Base-by-base conservation (phyloP, 164 flowering plant genomes). In the Protea cynaroides region DNA sequence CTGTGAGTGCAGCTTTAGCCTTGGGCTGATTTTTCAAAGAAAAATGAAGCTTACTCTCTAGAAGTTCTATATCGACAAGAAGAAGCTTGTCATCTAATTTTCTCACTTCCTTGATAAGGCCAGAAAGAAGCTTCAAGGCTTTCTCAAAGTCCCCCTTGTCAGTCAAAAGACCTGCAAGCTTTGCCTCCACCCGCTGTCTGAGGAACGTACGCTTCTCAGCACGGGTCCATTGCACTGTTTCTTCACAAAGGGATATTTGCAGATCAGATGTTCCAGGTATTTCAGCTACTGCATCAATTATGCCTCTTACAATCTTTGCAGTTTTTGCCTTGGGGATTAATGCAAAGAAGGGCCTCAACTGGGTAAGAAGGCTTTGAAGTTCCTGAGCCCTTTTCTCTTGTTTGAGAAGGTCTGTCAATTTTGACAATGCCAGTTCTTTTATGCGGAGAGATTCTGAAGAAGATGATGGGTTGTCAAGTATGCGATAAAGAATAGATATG, bases 1-100 rank as follows among this genome's bases (percentile, higher is more conserved):
- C 89, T 3, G 86, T 84, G 29, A 84, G 77, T 58, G 85, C 80
- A 56, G 88, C 82, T 65, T 82, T 84, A 13, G 88, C 88, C 71
- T 84, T 84, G 3, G 82, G 86, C 17, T 76, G 79, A 57, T 82
- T 80, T 59, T 79, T 71, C 25, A 79, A 56, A 1, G 81, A 76
- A 58, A 81, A 81, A 46, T 81, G 82, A n/a, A 81, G 86, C 74
- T 83, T 81, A 49, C 87, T 80, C 67, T 83, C 87, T 61, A 81
- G 66, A 44, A 83, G 68, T 59, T 83, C 81, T 36, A 83, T 83
- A 77, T 83, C 87, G 25, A 83, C 87, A 18, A 81, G 85, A 44
- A 83, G 80, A 44, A 79, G 80, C 70, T 84, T 80, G 69, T 81
- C 83, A 65, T 83, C 86, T 22, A 83, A 64, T 58, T 82, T 67